Evolutionary conservation across 2,329 filamentous ascomycete species (phyloP).

Genomic region (Venturia aucupariae): DNA sequence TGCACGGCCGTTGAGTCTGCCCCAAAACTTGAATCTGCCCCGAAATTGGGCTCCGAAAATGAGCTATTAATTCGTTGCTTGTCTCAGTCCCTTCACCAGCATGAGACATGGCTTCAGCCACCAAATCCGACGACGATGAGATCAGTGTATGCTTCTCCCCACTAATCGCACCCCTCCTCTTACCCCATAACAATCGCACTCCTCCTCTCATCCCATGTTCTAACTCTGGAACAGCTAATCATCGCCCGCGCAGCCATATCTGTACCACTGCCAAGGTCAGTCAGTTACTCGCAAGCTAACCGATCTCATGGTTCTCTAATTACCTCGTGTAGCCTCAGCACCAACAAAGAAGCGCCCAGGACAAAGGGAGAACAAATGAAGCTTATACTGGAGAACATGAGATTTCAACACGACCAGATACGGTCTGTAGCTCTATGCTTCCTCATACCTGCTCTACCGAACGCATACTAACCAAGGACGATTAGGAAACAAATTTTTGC

Average conservation of each 20-base stretch:
- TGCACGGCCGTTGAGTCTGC: no score
- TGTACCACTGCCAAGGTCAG: conserved; percentile 6
- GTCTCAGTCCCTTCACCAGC: neutral
- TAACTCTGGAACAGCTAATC: neutral
- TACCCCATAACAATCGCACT: neutral
- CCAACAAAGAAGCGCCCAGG: neutral
- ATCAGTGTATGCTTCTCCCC: neutral
- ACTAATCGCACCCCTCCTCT: neutral
- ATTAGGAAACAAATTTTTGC: neutral
- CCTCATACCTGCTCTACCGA: neutral
- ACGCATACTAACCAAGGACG: neutral
- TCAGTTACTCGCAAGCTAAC: no score
- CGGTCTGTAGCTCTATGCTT: neutral
- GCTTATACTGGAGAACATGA: neutral
- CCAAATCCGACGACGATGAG: neutral
- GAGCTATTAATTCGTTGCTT: no score
- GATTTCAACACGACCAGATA: neutral
- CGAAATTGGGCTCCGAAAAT: no score
- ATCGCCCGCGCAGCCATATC: neutral
- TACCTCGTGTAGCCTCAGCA: neutral
- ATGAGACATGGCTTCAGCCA: conserved; percentile 2
- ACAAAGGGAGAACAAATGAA: conserved; percentile 4
- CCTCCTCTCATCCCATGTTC: neutral
- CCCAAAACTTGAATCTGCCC: no score
- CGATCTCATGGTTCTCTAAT: neutral